Conservation (phyloP, 1,284 basidiomycete species). For the Blastosporella zonata region DNA sequence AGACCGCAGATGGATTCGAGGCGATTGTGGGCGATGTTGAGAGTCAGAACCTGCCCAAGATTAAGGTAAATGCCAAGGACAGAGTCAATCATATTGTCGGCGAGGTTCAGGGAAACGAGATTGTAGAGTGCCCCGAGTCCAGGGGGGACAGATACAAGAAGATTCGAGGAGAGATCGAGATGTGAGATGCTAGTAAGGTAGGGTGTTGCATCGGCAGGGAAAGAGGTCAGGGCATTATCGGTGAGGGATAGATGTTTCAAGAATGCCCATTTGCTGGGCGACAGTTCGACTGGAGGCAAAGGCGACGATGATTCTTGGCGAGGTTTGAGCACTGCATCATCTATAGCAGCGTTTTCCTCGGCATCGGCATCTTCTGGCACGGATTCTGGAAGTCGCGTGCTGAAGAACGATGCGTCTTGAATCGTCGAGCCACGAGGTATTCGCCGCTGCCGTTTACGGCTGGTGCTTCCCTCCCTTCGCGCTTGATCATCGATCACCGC, state of each 20-base stretch:
- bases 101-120: constrained; percentile 84
- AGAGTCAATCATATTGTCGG: constrained; percentile 96
- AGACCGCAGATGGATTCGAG: constrained; percentile 92
- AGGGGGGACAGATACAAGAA: constrained; percentile 82
- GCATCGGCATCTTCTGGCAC: constrained; percentile 57
- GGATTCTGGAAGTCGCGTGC: constrained; percentile 51
- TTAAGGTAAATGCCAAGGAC: constrained; percentile 84
- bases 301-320: constrained; percentile 27
- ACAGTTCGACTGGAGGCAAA: constrained; percentile 40
- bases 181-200: constrained; percentile 78
- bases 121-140: constrained; percentile 73
- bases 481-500: constrained; percentile 75
- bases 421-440: constrained; percentile 39
- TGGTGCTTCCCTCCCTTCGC: constrained; percentile 52
- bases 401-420: constrained; percentile 48
- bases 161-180: constrained; percentile 87
- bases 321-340: constrained; percentile 20
- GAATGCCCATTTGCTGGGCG: constrained; percentile 73
- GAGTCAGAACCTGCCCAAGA: constrained; percentile 72
- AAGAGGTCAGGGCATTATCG: constrained; percentile 81
- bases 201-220: constrained; percentile 71
- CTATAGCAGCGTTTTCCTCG: constrained; percentile 22
- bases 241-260: constrained; percentile 77
- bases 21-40: constrained; percentile 84
- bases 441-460: constrained; percentile 43